phyloP scores from a whole-genome alignment of 148 eudicot species.

The Spergularia bocconei region DNA sequence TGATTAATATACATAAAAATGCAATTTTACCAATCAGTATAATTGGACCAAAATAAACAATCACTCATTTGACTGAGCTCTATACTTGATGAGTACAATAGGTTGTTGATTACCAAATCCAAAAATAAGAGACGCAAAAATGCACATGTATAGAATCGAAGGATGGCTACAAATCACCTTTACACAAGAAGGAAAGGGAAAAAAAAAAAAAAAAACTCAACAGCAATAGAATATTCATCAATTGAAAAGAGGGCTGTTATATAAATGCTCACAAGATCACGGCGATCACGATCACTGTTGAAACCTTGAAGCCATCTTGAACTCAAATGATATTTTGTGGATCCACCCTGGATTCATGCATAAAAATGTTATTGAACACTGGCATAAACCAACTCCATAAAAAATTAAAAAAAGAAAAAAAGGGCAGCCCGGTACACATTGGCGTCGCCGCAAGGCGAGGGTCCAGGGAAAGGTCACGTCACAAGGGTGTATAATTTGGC shows the following conservation, averaged over 20 bases:
- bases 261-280: conserved; percentile 85
- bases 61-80: too few relatives aligned
- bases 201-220: neutral
- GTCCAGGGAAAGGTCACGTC: too few relatives aligned
- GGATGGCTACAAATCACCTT: neutral
- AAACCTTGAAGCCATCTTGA: conserved; percentile 94
- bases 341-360: conserved; percentile 72
- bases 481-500: too few relatives aligned
- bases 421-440: too few relatives aligned
- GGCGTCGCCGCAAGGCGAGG: too few relatives aligned
- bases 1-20: too few relatives aligned
- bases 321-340: conserved; percentile 90
- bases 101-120: too few relatives aligned
- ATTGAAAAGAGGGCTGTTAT: neutral
- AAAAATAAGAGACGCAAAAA: neutral
- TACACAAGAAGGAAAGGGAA: neutral
- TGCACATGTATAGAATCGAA: neutral
- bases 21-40: too few relatives aligned
- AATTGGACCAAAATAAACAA: too few relatives aligned
- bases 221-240: neutral
- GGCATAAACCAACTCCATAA: neutral
- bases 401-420: too few relatives aligned
- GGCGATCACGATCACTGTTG: conserved; percentile 91
- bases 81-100: too few relatives aligned
- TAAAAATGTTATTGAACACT: neutral